Evolutionary conservation across 768 basidiomycete genomes (phyloP), one percentile per base, ranked within the genome.

Genomic region (Strobilomyces confusus): DNA sequence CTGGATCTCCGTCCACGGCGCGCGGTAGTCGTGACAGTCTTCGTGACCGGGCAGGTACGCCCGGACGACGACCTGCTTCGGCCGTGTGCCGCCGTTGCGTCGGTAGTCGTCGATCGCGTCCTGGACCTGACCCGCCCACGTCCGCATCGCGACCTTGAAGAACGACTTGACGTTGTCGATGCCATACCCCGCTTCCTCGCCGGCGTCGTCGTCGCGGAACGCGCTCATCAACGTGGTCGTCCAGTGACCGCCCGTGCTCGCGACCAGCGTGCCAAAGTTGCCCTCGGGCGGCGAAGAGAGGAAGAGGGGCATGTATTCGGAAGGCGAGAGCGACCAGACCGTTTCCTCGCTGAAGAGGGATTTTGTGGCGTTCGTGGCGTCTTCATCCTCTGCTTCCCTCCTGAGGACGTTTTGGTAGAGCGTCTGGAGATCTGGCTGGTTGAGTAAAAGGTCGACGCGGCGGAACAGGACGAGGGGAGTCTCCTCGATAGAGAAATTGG

Each of bases 241-340:
- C 86, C 86, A 87, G 63, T 87, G 86, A 1, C 84, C 85, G 4
- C 70, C 86, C 0, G 85, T 87, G 66, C 77, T 83, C 25, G 80
- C 77, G 52, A 87, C 61, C 65, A 87, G 71, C 11, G 83, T 86
- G 38, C 76, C 76, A 64, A 84, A 87, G 57, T 81, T 79, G 7
- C 64, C 75, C 19, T 73, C 58, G 4, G 82, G 82, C 1, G 75
- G 69, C 3, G 66, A 56, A 1, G 70, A 65, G 11, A 78, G 65
- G 67, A 87, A 80, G 17, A 75, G 58, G 26, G 72, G 66, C 60
- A 84, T 69, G 66, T 85, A 85, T 43, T 81, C 78, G 1, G 69
- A 62, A 4, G 81, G 76, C 1, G 79, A 72, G 20, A 82, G 46
- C 0, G 78, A 77, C 83, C 83, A 87, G 8, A 70, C 70, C 2